These are phyloP conservation scores for Metschnikowia kofuensis DNA, from an alignment of 805 yeast species.

Conservation along the genomic window DNA sequence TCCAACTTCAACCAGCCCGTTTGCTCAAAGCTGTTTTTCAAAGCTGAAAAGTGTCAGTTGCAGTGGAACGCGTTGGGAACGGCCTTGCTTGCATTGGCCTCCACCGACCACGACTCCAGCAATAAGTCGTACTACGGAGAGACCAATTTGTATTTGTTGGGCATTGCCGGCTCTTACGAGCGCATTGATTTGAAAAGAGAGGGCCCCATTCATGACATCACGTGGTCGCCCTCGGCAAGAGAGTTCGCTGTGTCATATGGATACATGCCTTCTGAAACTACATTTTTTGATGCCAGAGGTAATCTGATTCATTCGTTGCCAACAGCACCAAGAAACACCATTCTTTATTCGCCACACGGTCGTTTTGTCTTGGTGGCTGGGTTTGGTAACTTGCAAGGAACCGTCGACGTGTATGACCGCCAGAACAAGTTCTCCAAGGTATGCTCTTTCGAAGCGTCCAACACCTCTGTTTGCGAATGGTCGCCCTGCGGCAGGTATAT, in stretches of 20 bases:
- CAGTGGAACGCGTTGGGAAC: conserved; percentile 96
- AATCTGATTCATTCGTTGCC: conserved; percentile 80
- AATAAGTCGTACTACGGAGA: conserved; percentile 97
- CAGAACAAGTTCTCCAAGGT: conserved; percentile 78
- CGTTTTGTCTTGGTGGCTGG: conserved; percentile 91
- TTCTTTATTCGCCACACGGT: conserved; percentile 91
- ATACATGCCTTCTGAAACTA: conserved; percentile 94
- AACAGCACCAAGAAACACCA: conserved; percentile 83
- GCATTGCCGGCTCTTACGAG: conserved; percentile 90
- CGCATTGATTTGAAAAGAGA: conserved; percentile 84
- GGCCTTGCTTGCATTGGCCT: conserved; percentile 86
- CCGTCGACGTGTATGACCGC: conserved; percentile 92
- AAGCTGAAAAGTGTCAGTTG: conserved; percentile 90
- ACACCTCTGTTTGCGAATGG: conserved; percentile 97
- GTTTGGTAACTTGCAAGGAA: conserved; percentile 96
- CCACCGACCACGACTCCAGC: conserved; percentile 92
- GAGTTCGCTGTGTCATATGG: conserved; percentile 98
- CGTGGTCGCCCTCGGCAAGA: conserved; percentile 95
- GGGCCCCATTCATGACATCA: conserved; percentile 96
- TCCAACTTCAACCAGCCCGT: conserved; percentile 76
- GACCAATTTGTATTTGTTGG: conserved; percentile 84
- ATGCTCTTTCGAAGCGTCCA: conserved; percentile 82
- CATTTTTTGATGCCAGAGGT: conserved; percentile 93
- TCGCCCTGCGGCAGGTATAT: conserved; percentile 94
- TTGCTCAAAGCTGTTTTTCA: conserved; percentile 84